Evolutionary conservation across 306 rosid genomes (phyloP).

Genomic region (Rosa lucieae): DNA sequence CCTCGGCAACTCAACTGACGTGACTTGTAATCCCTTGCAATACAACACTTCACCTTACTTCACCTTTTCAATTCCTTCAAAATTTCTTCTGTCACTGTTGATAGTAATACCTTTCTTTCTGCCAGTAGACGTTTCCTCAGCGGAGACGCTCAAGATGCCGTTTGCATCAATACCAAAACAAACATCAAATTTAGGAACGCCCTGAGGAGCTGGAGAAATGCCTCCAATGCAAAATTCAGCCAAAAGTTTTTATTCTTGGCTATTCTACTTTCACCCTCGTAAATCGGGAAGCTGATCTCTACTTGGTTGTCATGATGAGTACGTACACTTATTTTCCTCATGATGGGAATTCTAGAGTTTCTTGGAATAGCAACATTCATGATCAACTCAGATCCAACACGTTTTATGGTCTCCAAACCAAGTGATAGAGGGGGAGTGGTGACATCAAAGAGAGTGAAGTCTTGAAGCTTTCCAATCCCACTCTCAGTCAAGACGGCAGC

Average conservation of each 20-base stretch:
- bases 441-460: background rate
- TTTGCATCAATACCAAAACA: background rate
- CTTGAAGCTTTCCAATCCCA: background rate
- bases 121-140: background rate
- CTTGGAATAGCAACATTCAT: background rate
- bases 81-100: background rate
- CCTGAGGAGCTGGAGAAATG: background rate
- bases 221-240: background rate
- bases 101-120: background rate
- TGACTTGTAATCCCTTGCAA: no score
- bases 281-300: background rate
- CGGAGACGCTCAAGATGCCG: background rate
- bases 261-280: background rate
- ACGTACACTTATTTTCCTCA: accelerated
- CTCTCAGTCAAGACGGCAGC: background rate
- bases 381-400: background rate
- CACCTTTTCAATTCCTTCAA: background rate
- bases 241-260: background rate
- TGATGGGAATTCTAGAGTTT: background rate
- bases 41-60: background rate
- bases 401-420: background rate
- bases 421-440: background rate
- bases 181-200: background rate
- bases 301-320: background rate
- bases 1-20: no score